Evolutionary conservation across 352 stramenopile genomes (phyloP), one percentile per base, ranked within the genome.

Genomic region (Achlya hypogyna): DNA sequence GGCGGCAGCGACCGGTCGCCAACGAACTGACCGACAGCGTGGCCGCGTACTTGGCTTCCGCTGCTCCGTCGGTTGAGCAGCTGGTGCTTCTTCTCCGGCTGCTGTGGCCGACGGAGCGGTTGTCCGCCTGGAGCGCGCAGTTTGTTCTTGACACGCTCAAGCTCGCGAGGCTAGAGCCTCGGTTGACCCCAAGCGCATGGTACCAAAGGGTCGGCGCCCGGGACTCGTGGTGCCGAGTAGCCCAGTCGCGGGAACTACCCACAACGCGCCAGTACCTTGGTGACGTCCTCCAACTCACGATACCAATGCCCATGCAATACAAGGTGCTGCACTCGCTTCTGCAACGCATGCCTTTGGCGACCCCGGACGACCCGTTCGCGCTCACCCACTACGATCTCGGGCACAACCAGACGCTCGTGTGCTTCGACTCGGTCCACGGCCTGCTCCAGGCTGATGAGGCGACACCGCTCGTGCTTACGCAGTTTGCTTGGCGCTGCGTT

Each of bases 311-410:
- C 16, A 20, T 20, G 2, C 49, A 56, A 20, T 16, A 38, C 31
- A 56, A 56, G 31, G 49, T 10, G 8, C 49, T 56, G 25, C 49
- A 56, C 49, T 56, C 49, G 49, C 49, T 56, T 56, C 31, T 56
- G 10, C 49, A 56, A 20, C 49, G 49, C 1, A 12, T n/a, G 2
- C 49, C 6, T 12, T 18, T 45, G 12, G 49, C 31, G 2, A n/a
- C 25, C 10, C 49, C 49, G 2, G 25, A 38, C 2, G 25, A 3
- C 2, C 49, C 25, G 2, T 56, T 31, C 18, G 25, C 25, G 10
- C 31, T 56, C 14, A 12, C 49, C 31, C 10, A 10, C 10, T 35
- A 22, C 31, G 49, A 56, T 20, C n/a, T 31, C 12, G 25, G 25
- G 12, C 20, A 20, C 10, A 56, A 56, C 49, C 25, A 56, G 25